Evolutionary conservation across 83 land plant genomes (phyloP).

Genomic region (Thuja plicata): DNA sequence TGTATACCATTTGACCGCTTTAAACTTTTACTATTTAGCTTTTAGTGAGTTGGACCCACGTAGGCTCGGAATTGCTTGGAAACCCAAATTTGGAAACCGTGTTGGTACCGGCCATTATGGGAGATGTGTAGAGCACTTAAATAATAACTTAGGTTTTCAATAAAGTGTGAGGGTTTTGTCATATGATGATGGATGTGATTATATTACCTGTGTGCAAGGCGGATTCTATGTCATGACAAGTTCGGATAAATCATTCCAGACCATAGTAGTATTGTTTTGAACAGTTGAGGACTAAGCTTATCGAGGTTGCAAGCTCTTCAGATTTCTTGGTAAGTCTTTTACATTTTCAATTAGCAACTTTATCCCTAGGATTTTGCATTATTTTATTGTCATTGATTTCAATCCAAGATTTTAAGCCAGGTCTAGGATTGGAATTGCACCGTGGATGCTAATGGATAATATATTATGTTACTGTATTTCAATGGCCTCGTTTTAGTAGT

Average conservation of each 20-base stretch:
- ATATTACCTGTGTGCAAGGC: not conserved
- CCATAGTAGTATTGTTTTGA: not conserved
- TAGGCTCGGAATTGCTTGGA: not conserved
- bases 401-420: not conserved
- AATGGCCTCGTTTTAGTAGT: not conserved
- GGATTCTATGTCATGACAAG: not conserved
- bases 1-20: not conserved
- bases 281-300: not conserved
- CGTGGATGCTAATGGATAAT: not conserved
- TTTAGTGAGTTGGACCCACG: conserved; percentile 1
- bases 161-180: not conserved
- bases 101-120: not conserved
- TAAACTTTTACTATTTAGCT: not conserved
- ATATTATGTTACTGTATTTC: not conserved
- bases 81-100: not conserved
- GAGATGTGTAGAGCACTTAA: not conserved
- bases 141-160: not conserved
- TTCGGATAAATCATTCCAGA: not conserved
- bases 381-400: not conserved
- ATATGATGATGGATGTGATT: not conserved
- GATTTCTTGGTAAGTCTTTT: not conserved
- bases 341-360: not conserved
- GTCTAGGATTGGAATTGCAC: not conserved
- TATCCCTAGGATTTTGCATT: not conserved
- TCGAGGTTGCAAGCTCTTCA: not conserved